Percentiles rank a stretch among this genome's conserved stretches.
phyloP scores from a whole-genome alignment of 805 yeast species.

The Tetrapisispora pingtungensis region DNA sequence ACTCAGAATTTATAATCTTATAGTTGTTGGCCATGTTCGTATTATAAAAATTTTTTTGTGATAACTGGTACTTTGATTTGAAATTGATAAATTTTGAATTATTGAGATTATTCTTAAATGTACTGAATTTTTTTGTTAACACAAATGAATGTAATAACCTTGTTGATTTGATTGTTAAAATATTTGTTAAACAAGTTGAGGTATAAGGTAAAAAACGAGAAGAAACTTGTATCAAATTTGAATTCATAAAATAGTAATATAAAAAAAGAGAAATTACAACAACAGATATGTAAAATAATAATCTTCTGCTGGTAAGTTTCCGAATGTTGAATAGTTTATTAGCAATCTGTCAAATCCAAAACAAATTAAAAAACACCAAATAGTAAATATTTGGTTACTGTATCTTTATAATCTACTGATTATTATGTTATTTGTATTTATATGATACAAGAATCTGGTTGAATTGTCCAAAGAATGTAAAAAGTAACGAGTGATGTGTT shows the following conservation, averaged over 20 bases:
- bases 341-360: not conserved
- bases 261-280: not conserved
- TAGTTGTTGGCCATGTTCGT: slow-evolving; percentile 1
- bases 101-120: not conserved
- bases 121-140: not conserved
- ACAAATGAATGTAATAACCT: not conserved
- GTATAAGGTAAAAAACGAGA: not conserved
- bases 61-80: no score
- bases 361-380: no score
- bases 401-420: no score
- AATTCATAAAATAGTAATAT: not conserved
- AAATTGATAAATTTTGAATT: no score
- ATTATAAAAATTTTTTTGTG: not conserved
- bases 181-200: not conserved
- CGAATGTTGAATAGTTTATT: not conserved
- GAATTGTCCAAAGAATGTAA: no score
- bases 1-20: slow-evolving; percentile 14
- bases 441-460: no score
- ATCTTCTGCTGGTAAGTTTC: not conserved
- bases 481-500: no score
- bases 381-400: no score
- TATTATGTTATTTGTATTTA: no score
- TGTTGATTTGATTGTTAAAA: not conserved
- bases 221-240: not conserved
- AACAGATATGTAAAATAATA: not conserved